A percentile compares a stretch with the other conserved stretches of the same genome.
Conservation (phyloP, 2,329 filamentous ascomycete genomes). For the Tolypocladium paradoxum region DNA sequence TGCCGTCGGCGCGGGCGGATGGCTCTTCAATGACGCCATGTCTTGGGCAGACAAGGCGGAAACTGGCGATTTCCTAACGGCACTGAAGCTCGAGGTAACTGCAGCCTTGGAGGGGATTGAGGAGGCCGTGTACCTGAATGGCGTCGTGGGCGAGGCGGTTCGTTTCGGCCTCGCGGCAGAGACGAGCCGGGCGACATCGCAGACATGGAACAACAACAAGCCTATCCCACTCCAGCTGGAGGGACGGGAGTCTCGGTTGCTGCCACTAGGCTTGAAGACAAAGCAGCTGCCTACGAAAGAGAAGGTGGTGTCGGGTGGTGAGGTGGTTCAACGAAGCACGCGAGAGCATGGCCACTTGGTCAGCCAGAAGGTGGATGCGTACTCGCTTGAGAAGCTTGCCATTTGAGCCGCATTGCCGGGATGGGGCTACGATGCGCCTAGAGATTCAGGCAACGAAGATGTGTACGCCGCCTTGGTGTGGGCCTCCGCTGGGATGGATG, state of each 20-base stretch:
- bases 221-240: conserved; percentile 31
- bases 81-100: conserved; percentile 57
- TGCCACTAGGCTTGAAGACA: conserved; percentile 66
- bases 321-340: conserved; percentile 55
- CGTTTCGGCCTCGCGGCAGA: conserved; percentile 40
- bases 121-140: conserved; percentile 54
- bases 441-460: neutral
- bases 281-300: conserved; percentile 36
- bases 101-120: conserved; percentile 63
- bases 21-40: conserved; percentile 54
- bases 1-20: conserved; percentile 62
- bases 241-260: conserved; percentile 35
- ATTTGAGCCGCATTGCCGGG: conserved; percentile 33
- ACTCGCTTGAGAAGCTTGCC: conserved; percentile 69
- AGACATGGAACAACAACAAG: conserved; percentile 24
- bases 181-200: conserved; percentile 17
- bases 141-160: conserved; percentile 54
- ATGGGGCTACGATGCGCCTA: neutral
- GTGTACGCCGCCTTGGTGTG: neutral
- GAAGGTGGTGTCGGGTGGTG: conserved; percentile 58
- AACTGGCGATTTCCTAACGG: conserved; percentile 52
- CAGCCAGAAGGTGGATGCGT: conserved; percentile 69
- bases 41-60: conserved; percentile 39
- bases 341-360: conserved; percentile 69
- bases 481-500: neutral